Evolutionary conservation across 768 basidiomycete genomes (phyloP).

Genomic region (Phlegmacium glaucopus): DNA sequence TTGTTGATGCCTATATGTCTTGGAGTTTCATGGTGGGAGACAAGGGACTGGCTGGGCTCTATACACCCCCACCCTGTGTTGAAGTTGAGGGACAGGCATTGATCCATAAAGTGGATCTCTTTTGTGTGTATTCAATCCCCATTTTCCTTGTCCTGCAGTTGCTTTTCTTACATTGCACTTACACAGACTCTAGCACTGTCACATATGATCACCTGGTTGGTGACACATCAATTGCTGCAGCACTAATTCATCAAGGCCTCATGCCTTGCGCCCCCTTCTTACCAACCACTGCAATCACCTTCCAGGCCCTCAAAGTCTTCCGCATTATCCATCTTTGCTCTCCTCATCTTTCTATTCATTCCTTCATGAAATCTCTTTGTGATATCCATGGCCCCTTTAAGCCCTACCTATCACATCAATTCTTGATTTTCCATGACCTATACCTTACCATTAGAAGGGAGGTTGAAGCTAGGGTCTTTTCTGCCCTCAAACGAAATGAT

Average conservation of each 20-base stretch:
- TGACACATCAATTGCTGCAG: slow-evolving; percentile 4
- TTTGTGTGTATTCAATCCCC: background rate
- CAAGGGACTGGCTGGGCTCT: background rate
- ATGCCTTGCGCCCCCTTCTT: slow-evolving; percentile 21
- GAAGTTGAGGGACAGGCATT: background rate
- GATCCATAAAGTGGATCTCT: background rate
- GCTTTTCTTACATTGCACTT: background rate
- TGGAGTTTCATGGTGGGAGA: background rate
- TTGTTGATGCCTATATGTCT: background rate
- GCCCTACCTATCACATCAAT: slow-evolving; percentile 15
- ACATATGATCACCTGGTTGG: background rate
- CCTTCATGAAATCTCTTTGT: slow-evolving; percentile 25
- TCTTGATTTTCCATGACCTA: slow-evolving; percentile 22
- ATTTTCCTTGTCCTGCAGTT: background rate
- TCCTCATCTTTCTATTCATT: slow-evolving; percentile 23
- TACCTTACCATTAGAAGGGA: slow-evolving; percentile 14
- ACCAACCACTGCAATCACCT: slow-evolving; percentile 16
- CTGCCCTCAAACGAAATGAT: slow-evolving; percentile 17
- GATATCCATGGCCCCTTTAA: slow-evolving; percentile 24
- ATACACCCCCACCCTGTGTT: background rate
- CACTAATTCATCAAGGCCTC: slow-evolving; percentile 19
- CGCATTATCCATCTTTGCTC: slow-evolving; percentile 14
- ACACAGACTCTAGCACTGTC: background rate
- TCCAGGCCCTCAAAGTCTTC: slow-evolving; percentile 19
- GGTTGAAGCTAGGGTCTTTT: slow-evolving; percentile 12